Conservation (phyloP, 2,329 filamentous ascomycete genomes). For the Penicillium sumatraense region DNA sequence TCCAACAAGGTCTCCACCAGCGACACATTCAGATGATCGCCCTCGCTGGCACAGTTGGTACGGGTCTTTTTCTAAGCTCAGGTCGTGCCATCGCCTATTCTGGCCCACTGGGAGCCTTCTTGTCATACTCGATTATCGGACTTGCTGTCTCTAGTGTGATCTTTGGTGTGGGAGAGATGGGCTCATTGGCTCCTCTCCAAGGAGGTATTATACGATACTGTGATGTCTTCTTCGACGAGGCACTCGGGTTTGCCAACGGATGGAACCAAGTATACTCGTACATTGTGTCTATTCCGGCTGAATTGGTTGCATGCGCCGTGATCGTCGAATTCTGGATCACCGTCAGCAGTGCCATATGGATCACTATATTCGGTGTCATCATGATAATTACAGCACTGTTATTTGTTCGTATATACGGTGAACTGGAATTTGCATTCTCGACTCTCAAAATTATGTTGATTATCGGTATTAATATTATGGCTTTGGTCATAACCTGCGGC, state of each 20-base stretch:
- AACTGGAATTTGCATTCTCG: constrained; percentile 60
- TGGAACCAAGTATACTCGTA: constrained; percentile 45
- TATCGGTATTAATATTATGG: constrained; percentile 65
- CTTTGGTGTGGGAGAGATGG: constrained; percentile 43
- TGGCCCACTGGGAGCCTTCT: constrained; percentile 37
- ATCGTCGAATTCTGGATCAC: constrained; percentile 47
- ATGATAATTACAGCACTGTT: constrained; percentile 40
- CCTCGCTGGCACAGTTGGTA: constrained; percentile 43
- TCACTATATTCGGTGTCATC: constrained; percentile 43
- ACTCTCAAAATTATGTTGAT: constrained; percentile 64
- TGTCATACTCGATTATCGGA: constrained; percentile 47
- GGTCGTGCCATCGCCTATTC: constrained; percentile 37
- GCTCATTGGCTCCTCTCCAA: constrained; percentile 42
- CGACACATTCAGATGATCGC: constrained; percentile 45
- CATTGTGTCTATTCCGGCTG: constrained; percentile 38
- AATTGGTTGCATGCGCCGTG: constrained; percentile 39
- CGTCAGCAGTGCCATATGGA: constrained; percentile 52
- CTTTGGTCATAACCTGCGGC: constrained; percentile 48
- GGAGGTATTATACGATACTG: constrained; percentile 44
- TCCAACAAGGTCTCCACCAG: constrained; percentile 35
- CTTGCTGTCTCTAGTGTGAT: constrained; percentile 39
- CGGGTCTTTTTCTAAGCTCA: constrained; percentile 43
- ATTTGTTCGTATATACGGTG: constrained; percentile 49
- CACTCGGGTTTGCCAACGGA: constrained; percentile 41
- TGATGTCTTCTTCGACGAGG: constrained; percentile 43